Evolutionary conservation across 1,284 basidiomycete species (phyloP).

Genomic region (Irpex sp.): DNA sequence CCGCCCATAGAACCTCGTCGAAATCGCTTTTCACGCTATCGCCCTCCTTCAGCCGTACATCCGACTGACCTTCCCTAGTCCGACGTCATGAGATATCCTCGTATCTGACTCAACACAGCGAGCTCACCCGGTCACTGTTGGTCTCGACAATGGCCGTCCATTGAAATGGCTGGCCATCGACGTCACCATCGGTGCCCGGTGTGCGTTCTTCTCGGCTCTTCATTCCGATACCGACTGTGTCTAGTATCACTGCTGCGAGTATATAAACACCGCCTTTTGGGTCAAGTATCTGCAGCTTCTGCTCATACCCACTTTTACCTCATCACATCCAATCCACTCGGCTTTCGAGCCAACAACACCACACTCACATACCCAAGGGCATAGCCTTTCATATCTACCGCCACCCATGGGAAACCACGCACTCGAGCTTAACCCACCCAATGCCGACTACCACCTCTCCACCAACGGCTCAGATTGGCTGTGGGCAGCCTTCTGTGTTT

Average conservation of each 20-base stretch:
- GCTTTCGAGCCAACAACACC: not conserved
- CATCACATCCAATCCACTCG: not conserved
- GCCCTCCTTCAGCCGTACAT: not conserved
- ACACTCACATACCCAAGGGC: not conserved
- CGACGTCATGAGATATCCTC: not conserved
- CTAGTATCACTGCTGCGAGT: not conserved
- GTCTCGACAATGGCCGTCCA: not conserved
- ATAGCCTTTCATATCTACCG: conserved; percentile 10
- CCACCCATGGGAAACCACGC: conserved; percentile 19
- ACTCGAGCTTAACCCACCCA: conserved; percentile 27
- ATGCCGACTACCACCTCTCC: conserved; percentile 31
- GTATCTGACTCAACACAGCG: not conserved
- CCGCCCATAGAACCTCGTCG: not conserved
- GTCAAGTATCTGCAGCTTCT: not conserved
- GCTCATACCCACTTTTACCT: not conserved
- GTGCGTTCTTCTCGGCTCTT: not conserved
- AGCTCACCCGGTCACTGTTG: not conserved
- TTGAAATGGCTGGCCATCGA: not conserved
- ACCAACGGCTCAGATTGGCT: conserved; percentile 42
- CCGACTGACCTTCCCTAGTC: not conserved
- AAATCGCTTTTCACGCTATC: not conserved
- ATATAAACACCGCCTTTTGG: not conserved
- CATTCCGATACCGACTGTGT: not conserved
- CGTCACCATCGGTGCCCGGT: not conserved
- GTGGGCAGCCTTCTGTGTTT: conserved; percentile 47